Base-by-base conservation (phyloP, 2,329 filamentous ascomycete species). In the Apiospora arundinis region DNA sequence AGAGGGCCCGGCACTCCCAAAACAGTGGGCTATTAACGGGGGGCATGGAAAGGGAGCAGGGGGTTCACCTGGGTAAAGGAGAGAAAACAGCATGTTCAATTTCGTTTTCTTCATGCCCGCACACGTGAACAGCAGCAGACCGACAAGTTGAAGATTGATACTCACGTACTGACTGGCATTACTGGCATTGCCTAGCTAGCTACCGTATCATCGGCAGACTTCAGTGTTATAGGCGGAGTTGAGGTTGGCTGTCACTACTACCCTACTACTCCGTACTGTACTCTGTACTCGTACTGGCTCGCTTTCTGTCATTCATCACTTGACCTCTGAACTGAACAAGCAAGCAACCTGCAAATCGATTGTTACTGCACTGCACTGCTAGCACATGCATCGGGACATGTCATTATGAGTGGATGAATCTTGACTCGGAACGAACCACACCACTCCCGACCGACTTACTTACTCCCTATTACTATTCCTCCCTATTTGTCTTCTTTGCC, bases 61-160 rank as follows among this genome's bases (percentile, higher is more conserved):
- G 56, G 56, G 56, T 40, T 63, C 28, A 63, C 56, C 56, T 63
- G 56, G 56, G 56, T 63, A 63, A 63, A 63, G 56, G 56, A 63
- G 56, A 37, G 56, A 63, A 63, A 63, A 63, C 28, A 63, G 32
- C 28, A 63, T 40, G 28, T 40, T 63, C 56, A 63, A 63, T 63
- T 63, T 63, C 21, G 37, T 40, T 63, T 63, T 21, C 32, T 63
- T 63, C 32, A 63, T 63, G 56, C 56, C 32, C 21, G 56, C n/a
- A 63, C 32, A 12, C 52, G 14, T 56, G 25, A 21, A 56, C 23
- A 7, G 25, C 23, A 4, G 21, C 21, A 23, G 18, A 63, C 32
- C 16, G 32, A 21, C 32, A 40, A 21, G 7, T 45, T 18, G 21
- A 52, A 52, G 6, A 28, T 37, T 32, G 56, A 40, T 32, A 32